Conservation (phyloP, 208 protist genomes). For the Porcisia hertigi region DNA sequence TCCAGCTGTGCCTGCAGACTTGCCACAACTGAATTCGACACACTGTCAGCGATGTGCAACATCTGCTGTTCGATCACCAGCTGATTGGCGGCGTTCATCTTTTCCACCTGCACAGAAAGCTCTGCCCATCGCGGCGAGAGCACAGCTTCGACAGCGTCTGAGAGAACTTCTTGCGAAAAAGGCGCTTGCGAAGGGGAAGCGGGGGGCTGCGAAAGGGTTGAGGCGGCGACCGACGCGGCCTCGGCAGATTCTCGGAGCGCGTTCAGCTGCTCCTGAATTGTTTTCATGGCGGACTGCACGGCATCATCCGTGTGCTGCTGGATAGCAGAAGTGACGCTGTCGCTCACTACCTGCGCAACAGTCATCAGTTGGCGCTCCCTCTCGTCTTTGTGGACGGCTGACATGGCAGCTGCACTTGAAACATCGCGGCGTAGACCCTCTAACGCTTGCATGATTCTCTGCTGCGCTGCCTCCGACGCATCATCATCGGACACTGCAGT, state of each 20-base stretch:
- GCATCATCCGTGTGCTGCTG: slow-evolving; percentile 31
- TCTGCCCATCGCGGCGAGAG: slow-evolving; percentile 43
- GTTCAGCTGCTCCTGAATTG: slow-evolving; percentile 28
- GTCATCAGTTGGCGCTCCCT: slow-evolving; percentile 49
- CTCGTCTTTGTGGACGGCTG: slow-evolving; percentile 31
- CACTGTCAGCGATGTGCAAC: slow-evolving; percentile 31
- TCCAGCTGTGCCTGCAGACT: slow-evolving; percentile 26
- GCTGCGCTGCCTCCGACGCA: not conserved
- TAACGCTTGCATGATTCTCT: slow-evolving; percentile 28
- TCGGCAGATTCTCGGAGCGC: slow-evolving; percentile 11
- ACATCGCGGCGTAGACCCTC: slow-evolving; percentile 38
- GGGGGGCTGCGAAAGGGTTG: not conserved
- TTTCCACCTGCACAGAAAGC: slow-evolving; percentile 33
- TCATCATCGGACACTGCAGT: slow-evolving; percentile 2
- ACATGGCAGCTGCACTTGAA: slow-evolving; percentile 10
- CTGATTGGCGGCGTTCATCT: slow-evolving; percentile 27
- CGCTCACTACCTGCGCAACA: slow-evolving; percentile 70
- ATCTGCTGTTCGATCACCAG: slow-evolving; percentile 31
- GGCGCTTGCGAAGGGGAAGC: slow-evolving; percentile 10
- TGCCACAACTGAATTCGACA: slow-evolving; percentile 25
- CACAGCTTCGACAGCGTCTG: slow-evolving; percentile 52
- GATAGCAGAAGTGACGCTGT: slow-evolving; percentile 55
- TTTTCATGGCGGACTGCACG: slow-evolving; percentile 26
- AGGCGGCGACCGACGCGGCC: not conserved
- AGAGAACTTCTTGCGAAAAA: slow-evolving; percentile 30